A percentile compares a stretch with the other conserved stretches of the same genome.
phyloP scores from a whole-genome alignment of 2,329 filamentous ascomycete genomes.

The Triangularia setosa region DNA sequence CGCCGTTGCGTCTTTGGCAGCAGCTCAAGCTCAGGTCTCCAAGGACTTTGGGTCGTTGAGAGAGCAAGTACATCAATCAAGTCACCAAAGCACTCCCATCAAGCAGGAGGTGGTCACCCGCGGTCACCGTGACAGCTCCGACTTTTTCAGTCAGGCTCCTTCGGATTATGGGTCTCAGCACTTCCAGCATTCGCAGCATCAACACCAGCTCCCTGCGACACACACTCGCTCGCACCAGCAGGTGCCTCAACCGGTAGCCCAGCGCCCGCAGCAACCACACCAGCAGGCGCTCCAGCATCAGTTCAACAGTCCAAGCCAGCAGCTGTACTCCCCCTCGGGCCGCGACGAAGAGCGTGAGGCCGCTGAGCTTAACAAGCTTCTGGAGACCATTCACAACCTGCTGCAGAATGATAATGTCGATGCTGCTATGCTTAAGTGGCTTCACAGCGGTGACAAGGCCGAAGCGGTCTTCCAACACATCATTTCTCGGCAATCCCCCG shows the following conservation, averaged over 20 bases:
- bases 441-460: conserved; percentile 56
- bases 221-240: conserved; percentile 15
- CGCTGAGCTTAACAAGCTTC: conserved; percentile 51
- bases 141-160: conserved; percentile 19
- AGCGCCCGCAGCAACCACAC: conserved; percentile 24
- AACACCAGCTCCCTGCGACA: conserved; percentile 20
- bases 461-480: conserved; percentile 60
- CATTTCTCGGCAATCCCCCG: conserved; percentile 47
- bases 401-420: conserved; percentile 61
- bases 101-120: conserved; percentile 14
- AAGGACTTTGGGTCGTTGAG: conserved; percentile 51
- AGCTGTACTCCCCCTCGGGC: conserved; percentile 37
- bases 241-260: conserved; percentile 21
- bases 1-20: conserved; percentile 66
- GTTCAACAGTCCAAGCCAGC: conserved; percentile 24
- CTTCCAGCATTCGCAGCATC: conserved; percentile 9
- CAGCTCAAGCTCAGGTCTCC: conserved; percentile 66
- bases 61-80: conserved; percentile 24
- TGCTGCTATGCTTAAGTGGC: conserved; percentile 62
- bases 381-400: conserved; percentile 57
- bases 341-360: conserved; percentile 45
- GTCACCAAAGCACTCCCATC: conserved; percentile 4
- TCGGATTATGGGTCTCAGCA: conserved; percentile 24
- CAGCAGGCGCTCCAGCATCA: conserved; percentile 26
- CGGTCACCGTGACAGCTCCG: conserved; percentile 20